Base-by-base conservation (phyloP, 2,329 filamentous ascomycete species). In the Berkeleyomyces basicola region DNA sequence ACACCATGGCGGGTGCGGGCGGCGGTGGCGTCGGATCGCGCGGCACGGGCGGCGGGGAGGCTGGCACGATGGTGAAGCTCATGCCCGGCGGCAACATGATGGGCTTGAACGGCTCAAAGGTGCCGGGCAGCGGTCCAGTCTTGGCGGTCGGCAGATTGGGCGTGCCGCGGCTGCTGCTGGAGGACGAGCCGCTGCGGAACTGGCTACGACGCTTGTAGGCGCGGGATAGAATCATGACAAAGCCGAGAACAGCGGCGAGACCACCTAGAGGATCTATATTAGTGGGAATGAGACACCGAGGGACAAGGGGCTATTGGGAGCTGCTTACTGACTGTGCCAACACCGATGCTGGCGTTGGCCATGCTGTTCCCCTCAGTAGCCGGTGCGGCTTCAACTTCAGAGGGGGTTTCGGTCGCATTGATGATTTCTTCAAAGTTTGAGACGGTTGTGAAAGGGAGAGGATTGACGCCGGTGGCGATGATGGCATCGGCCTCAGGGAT, bases 21-120 rank as follows among this genome's bases (percentile, higher is more conserved):
- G 58, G 39, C 9, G 23, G 42, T 11, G 37, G 40, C 57, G 16
- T 33, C 10, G 42, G 40, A 10, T 10, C 11, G 51, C 51, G 51
- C 42, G 58, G 58, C 36, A 49, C 16, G 6, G 61, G 61, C 37
- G 31, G 57, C 6, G 44, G 10, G 7, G 57, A 40, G 4, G 31
- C 5, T 11, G 62, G 62, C 36, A 47, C 11, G n/a, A 51, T 40
- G 31, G 62, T 47, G 40, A 58, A 53, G n/a, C 23, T 44, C 49
- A 61, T 43, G 5, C 60, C 63, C 10, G 63, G 63, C n/a, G 63
- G 63, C n/a, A 64, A 40, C 63, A 64, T 64, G 33, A 64, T 61
- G 10, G 60, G 60, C 36, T 64, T 39, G 42, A 64, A 64, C 3
- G 63, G 63, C 46, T 57, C 63, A 46, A 60, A 64, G 36, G 63